Conservation (phyloP, 148 eudicot species). For the Fagopyrum homotropicum region DNA sequence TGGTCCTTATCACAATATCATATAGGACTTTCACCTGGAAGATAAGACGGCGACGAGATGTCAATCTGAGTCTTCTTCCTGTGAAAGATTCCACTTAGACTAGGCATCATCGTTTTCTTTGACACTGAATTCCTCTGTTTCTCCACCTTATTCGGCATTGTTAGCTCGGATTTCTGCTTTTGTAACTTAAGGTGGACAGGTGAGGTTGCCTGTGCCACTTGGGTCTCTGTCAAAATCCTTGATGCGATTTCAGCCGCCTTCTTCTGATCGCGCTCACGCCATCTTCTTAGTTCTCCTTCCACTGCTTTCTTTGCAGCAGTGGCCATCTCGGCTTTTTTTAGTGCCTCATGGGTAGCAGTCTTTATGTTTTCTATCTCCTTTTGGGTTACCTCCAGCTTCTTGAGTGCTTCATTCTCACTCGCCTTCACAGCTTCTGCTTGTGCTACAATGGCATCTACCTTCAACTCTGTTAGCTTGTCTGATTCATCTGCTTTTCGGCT, state of each 20-base stretch:
- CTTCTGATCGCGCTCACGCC: slow-evolving; percentile 81
- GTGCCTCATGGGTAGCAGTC: slow-evolving; percentile 54
- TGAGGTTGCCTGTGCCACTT: slow-evolving; percentile 28
- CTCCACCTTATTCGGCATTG: slow-evolving; percentile 31
- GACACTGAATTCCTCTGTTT: slow-evolving; percentile 40
- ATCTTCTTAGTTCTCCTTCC: slow-evolving; percentile 78
- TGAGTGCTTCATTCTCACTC: slow-evolving; percentile 72
- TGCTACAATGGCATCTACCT: slow-evolving; percentile 46
- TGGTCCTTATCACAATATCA: no score
- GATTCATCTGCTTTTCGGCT: slow-evolving; percentile 51
- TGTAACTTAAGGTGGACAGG: slow-evolving; percentile 33
- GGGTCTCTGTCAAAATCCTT: slow-evolving; percentile 54
- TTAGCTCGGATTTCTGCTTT: slow-evolving; percentile 31
- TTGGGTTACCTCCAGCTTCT: slow-evolving; percentile 50
- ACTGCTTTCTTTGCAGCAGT: slow-evolving; percentile 84
- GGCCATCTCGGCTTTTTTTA: slow-evolving; percentile 70
- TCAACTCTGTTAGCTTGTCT: slow-evolving; percentile 42
- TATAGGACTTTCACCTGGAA: slow-evolving; percentile 44
- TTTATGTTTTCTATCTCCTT: slow-evolving; percentile 70
- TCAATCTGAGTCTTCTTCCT: slow-evolving; percentile 64
- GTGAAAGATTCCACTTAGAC: slow-evolving; percentile 53
- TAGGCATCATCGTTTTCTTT: slow-evolving; percentile 56
- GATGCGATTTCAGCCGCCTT: slow-evolving; percentile 74
- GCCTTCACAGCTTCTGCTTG: slow-evolving; percentile 71
- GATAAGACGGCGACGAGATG: slow-evolving; percentile 55